Base-by-base conservation (phyloP, 805 yeast species). In the Cyberlindnera misumaiensis region DNA sequence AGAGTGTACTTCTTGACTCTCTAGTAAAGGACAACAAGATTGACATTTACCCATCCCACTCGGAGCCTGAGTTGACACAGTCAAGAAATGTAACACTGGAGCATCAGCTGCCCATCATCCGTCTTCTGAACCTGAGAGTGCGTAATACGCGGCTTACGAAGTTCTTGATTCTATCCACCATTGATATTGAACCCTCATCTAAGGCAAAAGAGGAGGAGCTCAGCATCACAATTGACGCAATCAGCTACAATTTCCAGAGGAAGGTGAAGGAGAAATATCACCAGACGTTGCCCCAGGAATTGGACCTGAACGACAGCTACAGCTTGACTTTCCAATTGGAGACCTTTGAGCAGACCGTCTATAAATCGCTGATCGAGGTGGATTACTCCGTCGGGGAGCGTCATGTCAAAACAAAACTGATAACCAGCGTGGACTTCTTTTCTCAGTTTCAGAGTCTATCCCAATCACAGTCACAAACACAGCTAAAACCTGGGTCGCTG, bases 121-220 rank as follows among this genome's bases (percentile, higher is more conserved):
- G 65, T 1, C 66, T 73, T 0, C 48, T 75, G 29, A 67, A 69
- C n/a, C 58, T 75, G 5, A 62, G 67, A 37, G 53, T 75, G 13
- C 60, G 70, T 32, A 68, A 73, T 24, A 63, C 73, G 7, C 68
- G 67, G 41, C 68, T 77, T 5, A 72, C 73, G 5, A 73, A 75
- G 8, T 58, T 67, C 39, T 49, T 65, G 3, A 47, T 75, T 2
- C 51, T 75, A n/a, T 66, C 76, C 1, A 68, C 74, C 1, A 52
- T 75, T 32, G 73, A 68, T 38, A 53, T 75, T 10, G 77, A 72
- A 41, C 58, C 68, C 2, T 64, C 77, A 1, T 71, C 68, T 3
- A 67, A 56, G 26, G 53, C 73, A 12, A 53, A 49, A 30, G 46
- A 43, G 11, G 30, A 38, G n/a, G 42, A 41, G 5, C 39, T 51